phyloP scores from a whole-genome alignment of 1,139 yeast species.

The Zygosaccharomyces sapae region DNA sequence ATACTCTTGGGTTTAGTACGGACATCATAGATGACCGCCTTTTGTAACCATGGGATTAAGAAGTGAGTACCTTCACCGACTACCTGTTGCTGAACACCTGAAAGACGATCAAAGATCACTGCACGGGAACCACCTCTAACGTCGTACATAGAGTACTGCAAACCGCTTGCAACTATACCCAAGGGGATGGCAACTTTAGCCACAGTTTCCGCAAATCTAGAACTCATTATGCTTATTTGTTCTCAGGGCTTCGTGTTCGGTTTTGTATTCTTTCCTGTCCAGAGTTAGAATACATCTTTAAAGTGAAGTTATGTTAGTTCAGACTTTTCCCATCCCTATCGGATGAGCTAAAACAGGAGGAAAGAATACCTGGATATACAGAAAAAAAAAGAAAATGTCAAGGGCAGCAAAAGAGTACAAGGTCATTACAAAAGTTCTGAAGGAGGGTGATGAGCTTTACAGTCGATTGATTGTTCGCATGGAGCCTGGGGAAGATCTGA shows the following conservation, averaged over 20 bases:
- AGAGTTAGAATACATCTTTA: neutral
- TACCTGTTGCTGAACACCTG: conserved; percentile 82
- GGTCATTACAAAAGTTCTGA: conserved; percentile 38
- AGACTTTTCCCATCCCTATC: conserved; percentile 5
- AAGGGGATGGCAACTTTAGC: conserved; percentile 60
- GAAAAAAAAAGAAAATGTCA: conserved; percentile 13
- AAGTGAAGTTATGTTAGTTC: neutral
- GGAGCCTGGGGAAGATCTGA: conserved; percentile 45
- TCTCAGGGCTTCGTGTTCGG: neutral
- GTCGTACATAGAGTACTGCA: conserved; percentile 78
- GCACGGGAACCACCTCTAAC: conserved; percentile 96
- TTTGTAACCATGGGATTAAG: conserved; percentile 92
- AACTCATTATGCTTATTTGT: conserved; percentile 4
- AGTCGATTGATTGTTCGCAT: conserved; percentile 41
- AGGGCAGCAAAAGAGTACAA: conserved; percentile 42
- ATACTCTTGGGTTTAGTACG: conserved; percentile 90
- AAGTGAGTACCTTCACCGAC: conserved; percentile 97
- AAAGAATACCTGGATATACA: too few relatives aligned
- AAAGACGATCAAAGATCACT: conserved; percentile 85
- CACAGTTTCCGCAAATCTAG: conserved; percentile 26
- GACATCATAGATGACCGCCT: conserved; percentile 84
- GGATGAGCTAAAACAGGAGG: neutral
- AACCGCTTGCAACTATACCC: conserved; percentile 62
- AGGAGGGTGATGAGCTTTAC: conserved; percentile 30
- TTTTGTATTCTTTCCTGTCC: conserved; percentile 4